Percentiles rank a stretch among this genome's conserved stretches.
Conservation (phyloP, 129 eudicot species). For the Rutidosis leptorrhynchoides region DNA sequence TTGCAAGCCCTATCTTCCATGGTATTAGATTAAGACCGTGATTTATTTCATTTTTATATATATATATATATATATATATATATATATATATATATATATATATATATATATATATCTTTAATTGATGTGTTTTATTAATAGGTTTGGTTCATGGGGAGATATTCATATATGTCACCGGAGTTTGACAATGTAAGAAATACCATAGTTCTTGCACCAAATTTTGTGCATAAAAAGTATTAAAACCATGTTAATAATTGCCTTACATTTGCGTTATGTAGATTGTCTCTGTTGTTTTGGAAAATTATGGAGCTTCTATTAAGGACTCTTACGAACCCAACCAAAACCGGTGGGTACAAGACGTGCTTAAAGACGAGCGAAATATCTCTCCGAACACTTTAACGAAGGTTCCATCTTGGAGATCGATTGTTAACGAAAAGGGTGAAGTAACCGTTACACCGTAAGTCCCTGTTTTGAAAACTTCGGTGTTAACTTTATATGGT, state of each 20-base stretch:
- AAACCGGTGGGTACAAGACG: too few relatives aligned
- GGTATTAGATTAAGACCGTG: too few relatives aligned
- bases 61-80: too few relatives aligned
- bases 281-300: slow-evolving; percentile 67
- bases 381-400: slow-evolving; percentile 34
- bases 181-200: slow-evolving; percentile 51
- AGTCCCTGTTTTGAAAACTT: slow-evolving; percentile 16
- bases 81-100: not conserved
- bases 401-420: slow-evolving; percentile 64
- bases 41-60: too few relatives aligned
- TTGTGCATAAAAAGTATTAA: not conserved
- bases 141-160: slow-evolving; percentile 82
- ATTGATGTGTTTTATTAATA: slow-evolving; percentile 22
- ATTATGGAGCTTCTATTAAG: slow-evolving; percentile 38
- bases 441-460: slow-evolving; percentile 48
- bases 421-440: slow-evolving; percentile 58
- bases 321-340: slow-evolving; percentile 29
- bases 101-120: not conserved
- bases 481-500: not conserved
- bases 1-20: slow-evolving; percentile 67
- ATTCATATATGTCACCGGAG: slow-evolving; percentile 60
- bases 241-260: slow-evolving; percentile 14
- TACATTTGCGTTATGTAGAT: slow-evolving; percentile 45
- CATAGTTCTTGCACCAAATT: slow-evolving; percentile 6
- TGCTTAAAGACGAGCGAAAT: slow-evolving; percentile 36